Conservation (phyloP, 2,329 filamentous ascomycete genomes). For the Aspergillus melleus region DNA sequence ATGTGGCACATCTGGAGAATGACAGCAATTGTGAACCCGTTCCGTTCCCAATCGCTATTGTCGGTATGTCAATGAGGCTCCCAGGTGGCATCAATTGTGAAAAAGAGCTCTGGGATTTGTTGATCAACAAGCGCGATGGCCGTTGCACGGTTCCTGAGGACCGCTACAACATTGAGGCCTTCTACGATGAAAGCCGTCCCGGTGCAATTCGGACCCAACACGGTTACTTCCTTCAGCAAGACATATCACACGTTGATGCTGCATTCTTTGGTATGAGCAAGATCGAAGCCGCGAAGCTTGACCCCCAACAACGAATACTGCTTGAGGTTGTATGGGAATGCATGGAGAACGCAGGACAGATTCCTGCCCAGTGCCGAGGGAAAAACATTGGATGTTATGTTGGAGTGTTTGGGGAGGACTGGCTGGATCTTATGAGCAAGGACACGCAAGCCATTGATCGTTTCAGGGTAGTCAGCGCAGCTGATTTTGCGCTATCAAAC, state of each 20-base stretch:
- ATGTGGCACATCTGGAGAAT: too few relatives aligned
- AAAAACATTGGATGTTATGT: constrained; percentile 28
- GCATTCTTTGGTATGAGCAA: constrained; percentile 26
- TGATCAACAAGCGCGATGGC: constrained; percentile 17
- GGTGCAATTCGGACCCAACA: constrained; percentile 1
- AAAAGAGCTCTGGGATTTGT: constrained; percentile 22
- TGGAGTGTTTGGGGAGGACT: constrained; percentile 24
- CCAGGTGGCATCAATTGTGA: constrained; percentile 18
- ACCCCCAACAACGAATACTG: constrained; percentile 34
- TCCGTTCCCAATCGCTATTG: constrained; percentile 3
- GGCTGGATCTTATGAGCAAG: constrained; percentile 17
- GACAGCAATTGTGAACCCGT: not conserved
- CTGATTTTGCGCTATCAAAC: constrained; percentile 8
- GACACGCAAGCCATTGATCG: constrained; percentile 15
- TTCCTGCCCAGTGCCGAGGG: constrained; percentile 25
- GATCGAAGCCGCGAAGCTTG: constrained; percentile 23
- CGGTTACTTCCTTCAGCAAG: constrained; percentile 30
- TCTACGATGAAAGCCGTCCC: constrained; percentile 17
- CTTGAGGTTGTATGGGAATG: constrained; percentile 33
- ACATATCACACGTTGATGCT: constrained; percentile 24
- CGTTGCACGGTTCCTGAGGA: constrained; percentile 18
- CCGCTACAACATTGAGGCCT: constrained; percentile 25
- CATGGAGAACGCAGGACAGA: constrained; percentile 30
- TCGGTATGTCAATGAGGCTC: constrained; percentile 13
- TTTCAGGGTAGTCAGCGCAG: constrained; percentile 7